Percentiles rank a stretch among this genome's conserved stretches.
Evolutionary conservation across 2,329 filamentous ascomycete species (phyloP).

Genomic region (Microdochium trichocladiopsis): DNA sequence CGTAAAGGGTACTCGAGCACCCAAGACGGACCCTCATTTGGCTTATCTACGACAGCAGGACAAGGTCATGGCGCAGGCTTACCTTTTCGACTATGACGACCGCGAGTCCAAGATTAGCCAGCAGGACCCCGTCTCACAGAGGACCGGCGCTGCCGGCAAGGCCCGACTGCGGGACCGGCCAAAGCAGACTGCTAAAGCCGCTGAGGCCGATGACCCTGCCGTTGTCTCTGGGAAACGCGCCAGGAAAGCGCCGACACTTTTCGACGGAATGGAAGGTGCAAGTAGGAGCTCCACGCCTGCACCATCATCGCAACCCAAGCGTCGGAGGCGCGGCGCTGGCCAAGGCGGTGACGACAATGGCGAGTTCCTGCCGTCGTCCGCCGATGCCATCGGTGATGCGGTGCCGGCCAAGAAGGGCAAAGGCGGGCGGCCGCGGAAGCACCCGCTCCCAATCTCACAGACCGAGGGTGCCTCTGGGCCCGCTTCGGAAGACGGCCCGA

Average conservation of each 20-base stretch:
- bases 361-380: neutral
- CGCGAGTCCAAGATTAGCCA: slow-evolving; percentile 49
- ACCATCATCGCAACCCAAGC: slow-evolving; percentile 16
- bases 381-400: slow-evolving; percentile 5
- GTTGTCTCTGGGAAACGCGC: slow-evolving; percentile 44
- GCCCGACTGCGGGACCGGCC: slow-evolving; percentile 49
- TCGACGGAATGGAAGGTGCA: slow-evolving; percentile 41
- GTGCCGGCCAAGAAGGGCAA: slow-evolving; percentile 20
- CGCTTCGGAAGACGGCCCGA: slow-evolving; percentile 1
- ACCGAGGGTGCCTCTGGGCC: slow-evolving; percentile 10
- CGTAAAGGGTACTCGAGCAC: slow-evolving; percentile 44
- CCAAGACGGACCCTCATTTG: slow-evolving; percentile 31
- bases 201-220: slow-evolving; percentile 39
- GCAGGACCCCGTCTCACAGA: slow-evolving; percentile 51
- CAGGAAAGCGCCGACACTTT: slow-evolving; percentile 43
- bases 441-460: slow-evolving; percentile 12
- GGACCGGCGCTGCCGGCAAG: slow-evolving; percentile 43
- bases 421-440: slow-evolving; percentile 21
- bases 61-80: slow-evolving; percentile 49
- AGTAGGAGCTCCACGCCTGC: slow-evolving; percentile 46
- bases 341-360: slow-evolving; percentile 13
- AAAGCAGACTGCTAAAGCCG: slow-evolving; percentile 51
- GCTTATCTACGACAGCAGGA: slow-evolving; percentile 43
- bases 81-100: slow-evolving; percentile 55
- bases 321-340: slow-evolving; percentile 14